Conservation (phyloP, 495 filamentous ascomycete species). For the Daldinia loculata region DNA sequence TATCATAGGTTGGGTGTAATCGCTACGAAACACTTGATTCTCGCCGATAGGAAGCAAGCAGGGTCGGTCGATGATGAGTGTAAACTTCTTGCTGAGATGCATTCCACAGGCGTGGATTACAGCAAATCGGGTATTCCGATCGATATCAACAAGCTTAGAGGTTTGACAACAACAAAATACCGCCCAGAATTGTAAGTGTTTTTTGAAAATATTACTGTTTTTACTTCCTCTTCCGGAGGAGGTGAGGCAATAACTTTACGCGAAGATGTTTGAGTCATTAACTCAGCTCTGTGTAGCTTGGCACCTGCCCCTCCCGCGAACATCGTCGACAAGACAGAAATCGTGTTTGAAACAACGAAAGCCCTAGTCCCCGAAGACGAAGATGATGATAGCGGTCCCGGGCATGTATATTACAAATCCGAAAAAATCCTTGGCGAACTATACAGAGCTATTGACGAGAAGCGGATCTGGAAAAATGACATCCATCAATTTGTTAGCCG, state of each 20-base stretch:
- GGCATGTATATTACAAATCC: conserved; percentile 69
- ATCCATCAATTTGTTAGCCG: conserved; percentile 49
- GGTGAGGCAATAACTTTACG: neutral
- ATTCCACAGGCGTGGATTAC: conserved; percentile 83
- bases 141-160: conserved; percentile 43
- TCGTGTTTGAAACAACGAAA: conserved; percentile 53
- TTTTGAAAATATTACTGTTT: neutral
- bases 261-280: neutral
- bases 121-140: conserved; percentile 81
- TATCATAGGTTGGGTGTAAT: conserved; percentile 67
- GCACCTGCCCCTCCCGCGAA: conserved; percentile 69
- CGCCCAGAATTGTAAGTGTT: conserved; percentile 56
- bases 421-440: conserved; percentile 75
- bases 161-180: conserved; percentile 27
- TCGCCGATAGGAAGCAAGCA: conserved; percentile 66
- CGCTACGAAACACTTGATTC: conserved; percentile 69
- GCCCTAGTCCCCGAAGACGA: conserved; percentile 52
- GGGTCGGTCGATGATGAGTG: conserved; percentile 70
- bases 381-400: conserved; percentile 63
- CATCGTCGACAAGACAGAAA: conserved; percentile 57
- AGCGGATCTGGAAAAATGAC: conserved; percentile 67
- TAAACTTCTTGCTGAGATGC: conserved; percentile 69
- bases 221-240: neutral
- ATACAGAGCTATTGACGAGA: conserved; percentile 79
- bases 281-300: conserved; percentile 48